Base-by-base conservation (phyloP, 805 yeast genomes). In the Cyberlindnera xishuangbannaensis region DNA sequence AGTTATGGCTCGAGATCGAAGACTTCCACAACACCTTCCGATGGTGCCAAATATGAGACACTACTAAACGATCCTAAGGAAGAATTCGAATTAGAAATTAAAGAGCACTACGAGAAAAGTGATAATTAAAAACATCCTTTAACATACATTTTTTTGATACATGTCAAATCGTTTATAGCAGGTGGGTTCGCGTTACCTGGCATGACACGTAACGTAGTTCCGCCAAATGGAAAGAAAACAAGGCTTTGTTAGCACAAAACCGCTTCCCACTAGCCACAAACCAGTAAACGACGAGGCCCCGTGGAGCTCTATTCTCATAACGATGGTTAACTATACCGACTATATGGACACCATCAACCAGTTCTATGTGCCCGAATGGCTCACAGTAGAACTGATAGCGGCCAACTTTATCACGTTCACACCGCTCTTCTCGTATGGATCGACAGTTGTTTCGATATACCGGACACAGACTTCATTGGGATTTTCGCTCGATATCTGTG, bases 401-500 rank as follows among this genome's bases (percentile, higher is more conserved):
- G 80, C 82, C 44, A 66, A 76, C 44, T 58, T 81, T 51, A 76
- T 87, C 53, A 73, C 86, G 19, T 73, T 83, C 50, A 82, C 96
- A 1, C 97, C 97, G 2, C 56, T 87, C 27, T 69, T 88, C 40
- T 83, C 95, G 6, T 87, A 88, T 52, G 95, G 95, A 3, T 73
- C 92, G 12, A 86, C 95, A 1, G 72, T 87, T 22, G 64, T 74
- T 29, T 67, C 82, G 42, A 86, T 87, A 11, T 69, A 76, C 47
- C 63, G 68, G 29, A 69, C 73, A 21, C 64, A 77, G 51, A 70
- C 87, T 1, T 72, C 90, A 1, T 65, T 73, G 15, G 97, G 96
- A 15, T 86, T 87, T 51, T 82, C 95, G 5, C 65, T 86, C n/a
- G 97, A 88, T 58, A 83, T 88, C 9, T 88, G 96, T 59, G 88